Conservation (phyloP, 495 filamentous ascomycete genomes). For the Aspergillus leporis region DNA sequence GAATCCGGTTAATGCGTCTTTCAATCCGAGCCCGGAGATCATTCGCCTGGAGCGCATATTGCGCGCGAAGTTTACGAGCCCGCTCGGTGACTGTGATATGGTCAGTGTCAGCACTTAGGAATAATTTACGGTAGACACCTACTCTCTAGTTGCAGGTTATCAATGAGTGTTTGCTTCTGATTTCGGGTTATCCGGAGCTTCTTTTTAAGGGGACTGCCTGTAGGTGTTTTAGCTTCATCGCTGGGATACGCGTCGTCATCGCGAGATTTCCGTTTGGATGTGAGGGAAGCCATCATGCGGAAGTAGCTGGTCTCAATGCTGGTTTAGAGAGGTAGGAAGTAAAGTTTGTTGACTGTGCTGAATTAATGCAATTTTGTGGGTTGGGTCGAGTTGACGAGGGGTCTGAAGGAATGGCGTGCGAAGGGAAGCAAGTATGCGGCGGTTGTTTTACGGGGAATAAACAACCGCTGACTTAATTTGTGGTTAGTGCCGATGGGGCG, state of each 20-base stretch:
- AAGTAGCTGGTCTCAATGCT: background rate
- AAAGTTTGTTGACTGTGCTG: background rate
- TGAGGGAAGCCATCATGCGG: constrained; percentile 52
- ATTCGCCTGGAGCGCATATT: constrained; percentile 84
- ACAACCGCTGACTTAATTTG: constrained; percentile 33
- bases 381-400: constrained; percentile 3
- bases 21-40: constrained; percentile 84
- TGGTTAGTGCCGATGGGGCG: constrained; percentile 19
- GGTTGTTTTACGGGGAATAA: constrained; percentile 19
- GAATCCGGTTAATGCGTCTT: constrained; percentile 92
- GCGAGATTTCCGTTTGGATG: constrained; percentile 63
- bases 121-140: constrained; percentile 27
- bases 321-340: background rate
- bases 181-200: constrained; percentile 65
- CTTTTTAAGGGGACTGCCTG: constrained; percentile 61
- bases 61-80: constrained; percentile 84
- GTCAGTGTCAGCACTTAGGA: constrained; percentile 13
- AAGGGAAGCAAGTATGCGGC: constrained; percentile 19
- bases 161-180: constrained; percentile 87
- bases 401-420: constrained; percentile 16
- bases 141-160: constrained; percentile 94
- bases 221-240: constrained; percentile 43
- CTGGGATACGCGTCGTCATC: constrained; percentile 34
- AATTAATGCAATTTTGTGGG: background rate
- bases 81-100: constrained; percentile 75